phyloP scores from a whole-genome alignment of 352 stramenopile species.

The Pythium myriotylum region DNA sequence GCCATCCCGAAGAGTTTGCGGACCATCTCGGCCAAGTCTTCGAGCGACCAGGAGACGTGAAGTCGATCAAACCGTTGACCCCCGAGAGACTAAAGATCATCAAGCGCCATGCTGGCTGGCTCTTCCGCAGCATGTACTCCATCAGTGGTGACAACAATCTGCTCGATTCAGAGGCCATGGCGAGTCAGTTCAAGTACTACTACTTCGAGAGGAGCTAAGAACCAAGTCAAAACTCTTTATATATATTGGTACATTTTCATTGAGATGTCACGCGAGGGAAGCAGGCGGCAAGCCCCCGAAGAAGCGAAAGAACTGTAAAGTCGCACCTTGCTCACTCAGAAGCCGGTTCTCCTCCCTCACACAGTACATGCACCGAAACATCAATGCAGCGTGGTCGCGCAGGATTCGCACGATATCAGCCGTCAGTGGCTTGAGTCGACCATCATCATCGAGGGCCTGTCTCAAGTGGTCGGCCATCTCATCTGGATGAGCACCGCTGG shows the following conservation, averaged over 20 bases:
- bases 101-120: too few relatives aligned
- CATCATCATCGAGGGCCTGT: conserved; percentile 1
- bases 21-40: not conserved
- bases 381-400: conserved; percentile 12
- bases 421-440: conserved; percentile 19
- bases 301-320: not conserved
- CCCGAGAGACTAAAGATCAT: not conserved
- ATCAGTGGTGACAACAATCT: too few relatives aligned
- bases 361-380: conserved; percentile 17
- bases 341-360: not conserved
- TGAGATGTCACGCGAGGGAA: too few relatives aligned
- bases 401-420: conserved; percentile 14
- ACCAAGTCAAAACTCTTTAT: too few relatives aligned
- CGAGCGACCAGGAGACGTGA: not conserved
- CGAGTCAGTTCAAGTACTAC: too few relatives aligned
- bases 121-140: too few relatives aligned
- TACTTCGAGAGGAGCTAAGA: too few relatives aligned
- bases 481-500: conserved; percentile 11
- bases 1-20: not conserved
- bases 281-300: too few relatives aligned
- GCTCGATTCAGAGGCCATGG: too few relatives aligned
- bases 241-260: too few relatives aligned
- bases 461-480: conserved; percentile 11
- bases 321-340: not conserved
- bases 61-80: conserved; percentile 23